phyloP scores from a whole-genome alignment of 2,329 filamentous ascomycete genomes.

The Macrophomina tecta region DNA sequence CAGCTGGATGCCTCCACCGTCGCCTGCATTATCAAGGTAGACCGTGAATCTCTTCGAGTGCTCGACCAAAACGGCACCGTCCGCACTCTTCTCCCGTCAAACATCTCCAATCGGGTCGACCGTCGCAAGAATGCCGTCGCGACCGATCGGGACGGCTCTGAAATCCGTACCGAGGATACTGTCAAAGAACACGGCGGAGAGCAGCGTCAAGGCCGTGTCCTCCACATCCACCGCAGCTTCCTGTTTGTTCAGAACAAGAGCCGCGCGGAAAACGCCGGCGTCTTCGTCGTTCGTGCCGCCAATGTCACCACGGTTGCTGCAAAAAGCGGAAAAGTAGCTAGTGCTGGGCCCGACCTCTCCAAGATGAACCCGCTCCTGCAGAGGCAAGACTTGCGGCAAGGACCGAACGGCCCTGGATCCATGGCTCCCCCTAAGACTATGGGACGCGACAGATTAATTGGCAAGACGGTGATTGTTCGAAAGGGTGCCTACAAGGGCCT shows the following conservation, averaged over 20 bases:
- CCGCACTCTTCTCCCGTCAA: conserved; percentile 83
- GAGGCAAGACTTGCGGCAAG: conserved; percentile 60
- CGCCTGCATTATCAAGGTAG: conserved; percentile 91
- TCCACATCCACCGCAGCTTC: conserved; percentile 92
- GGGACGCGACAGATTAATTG: conserved; percentile 83
- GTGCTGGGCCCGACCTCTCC: conserved; percentile 77
- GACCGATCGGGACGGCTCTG: conserved; percentile 89
- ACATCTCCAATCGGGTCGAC: conserved; percentile 87
- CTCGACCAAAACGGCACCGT: conserved; percentile 88
- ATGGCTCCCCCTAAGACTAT: conserved; percentile 73
- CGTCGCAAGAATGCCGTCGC: conserved; percentile 84
- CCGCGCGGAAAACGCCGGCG: conserved; percentile 82
- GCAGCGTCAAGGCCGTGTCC: conserved; percentile 82
- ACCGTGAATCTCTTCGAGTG: conserved; percentile 87
- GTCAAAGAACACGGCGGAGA: conserved; percentile 91
- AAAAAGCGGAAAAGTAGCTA: conserved; percentile 81
- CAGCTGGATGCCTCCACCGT: conserved; percentile 93
- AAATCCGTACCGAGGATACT: conserved; percentile 89
- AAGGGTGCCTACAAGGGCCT: conserved; percentile 91
- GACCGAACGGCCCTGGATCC: conserved; percentile 49
- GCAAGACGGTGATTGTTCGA: conserved; percentile 87
- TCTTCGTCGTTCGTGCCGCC: conserved; percentile 84
- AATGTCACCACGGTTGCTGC: conserved; percentile 92
- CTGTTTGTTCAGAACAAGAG: conserved; percentile 88
- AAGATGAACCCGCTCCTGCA: conserved; percentile 93